Conservation (phyloP, 371 early-diverging fungal genomes). For the Mortierella sp. region DNA sequence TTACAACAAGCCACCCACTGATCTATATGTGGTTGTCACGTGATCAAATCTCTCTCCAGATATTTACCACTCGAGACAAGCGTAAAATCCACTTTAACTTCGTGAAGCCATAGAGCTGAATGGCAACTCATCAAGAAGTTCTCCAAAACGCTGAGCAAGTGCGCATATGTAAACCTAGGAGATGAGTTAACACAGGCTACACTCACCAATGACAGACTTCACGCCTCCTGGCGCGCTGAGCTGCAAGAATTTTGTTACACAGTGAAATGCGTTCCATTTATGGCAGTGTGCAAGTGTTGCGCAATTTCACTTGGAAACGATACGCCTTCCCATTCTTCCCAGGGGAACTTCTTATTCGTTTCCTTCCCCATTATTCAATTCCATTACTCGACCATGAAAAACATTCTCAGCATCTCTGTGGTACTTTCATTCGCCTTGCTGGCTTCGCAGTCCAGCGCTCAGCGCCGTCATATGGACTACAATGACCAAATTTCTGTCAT, state of each 20-base stretch:
- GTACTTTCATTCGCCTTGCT: constrained; percentile 30
- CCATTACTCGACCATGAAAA: constrained; percentile 19
- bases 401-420: constrained; percentile 29
- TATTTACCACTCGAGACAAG: too few relatives aligned
- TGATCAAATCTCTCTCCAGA: constrained; percentile 1
- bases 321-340: too few relatives aligned
- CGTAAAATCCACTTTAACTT: too few relatives aligned
- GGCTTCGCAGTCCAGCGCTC: constrained; percentile 23
- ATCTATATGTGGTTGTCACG: neutral
- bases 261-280: constrained; percentile 18
- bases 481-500: constrained; percentile 3
- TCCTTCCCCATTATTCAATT: neutral
- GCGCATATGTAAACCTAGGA: too few relatives aligned
- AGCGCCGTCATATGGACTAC: constrained; percentile 5
- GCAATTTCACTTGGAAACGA: neutral
- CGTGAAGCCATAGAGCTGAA: too few relatives aligned
- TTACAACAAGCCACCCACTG: neutral
- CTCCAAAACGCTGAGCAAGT: too few relatives aligned
- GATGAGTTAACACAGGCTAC: too few relatives aligned
- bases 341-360: neutral
- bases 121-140: too few relatives aligned
- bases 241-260: too few relatives aligned
- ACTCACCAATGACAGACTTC: too few relatives aligned
- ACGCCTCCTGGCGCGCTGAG: too few relatives aligned
- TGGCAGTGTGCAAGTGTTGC: constrained; percentile 8